Conservation (phyloP, 345 rosid genomes). For the Microcos paniculata region DNA sequence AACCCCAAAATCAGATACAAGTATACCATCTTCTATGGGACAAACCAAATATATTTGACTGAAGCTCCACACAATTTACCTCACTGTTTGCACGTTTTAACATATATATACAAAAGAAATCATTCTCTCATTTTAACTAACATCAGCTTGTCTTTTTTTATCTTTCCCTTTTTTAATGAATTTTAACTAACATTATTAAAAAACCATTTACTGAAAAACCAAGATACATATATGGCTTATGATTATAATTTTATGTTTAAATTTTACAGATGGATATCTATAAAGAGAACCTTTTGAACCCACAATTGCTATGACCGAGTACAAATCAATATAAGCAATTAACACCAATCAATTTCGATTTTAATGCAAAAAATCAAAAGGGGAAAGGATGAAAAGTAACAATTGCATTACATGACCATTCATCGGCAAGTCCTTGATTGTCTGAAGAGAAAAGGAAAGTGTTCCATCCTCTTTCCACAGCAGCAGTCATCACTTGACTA, state of each 20-base stretch:
- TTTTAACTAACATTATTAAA: background rate
- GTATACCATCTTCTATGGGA: background rate
- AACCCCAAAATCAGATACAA: slow-evolving; percentile 9
- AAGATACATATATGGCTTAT: background rate
- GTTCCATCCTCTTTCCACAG: slow-evolving; percentile 93
- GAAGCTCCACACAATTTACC: background rate
- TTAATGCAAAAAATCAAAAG: background rate
- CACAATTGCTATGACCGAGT: background rate
- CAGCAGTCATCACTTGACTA: slow-evolving; percentile 73
- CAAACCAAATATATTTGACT: background rate
- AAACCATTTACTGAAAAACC: background rate
- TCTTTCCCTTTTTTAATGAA: too few relatives aligned
- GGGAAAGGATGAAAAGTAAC: background rate
- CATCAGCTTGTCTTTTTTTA: too few relatives aligned
- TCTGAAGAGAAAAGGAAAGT: slow-evolving; percentile 60
- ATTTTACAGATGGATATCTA: background rate
- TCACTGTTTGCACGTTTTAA: background rate
- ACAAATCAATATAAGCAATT: background rate
- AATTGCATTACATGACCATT: slow-evolving; percentile 68
- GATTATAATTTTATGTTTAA: background rate
- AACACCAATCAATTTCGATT: background rate
- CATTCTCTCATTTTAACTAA: background rate
- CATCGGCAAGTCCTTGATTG: slow-evolving; percentile 48
- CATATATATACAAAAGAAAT: background rate
- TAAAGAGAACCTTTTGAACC: background rate